A percentile compares a stretch with the other conserved stretches of the same genome.
Evolutionary conservation across 164 flowering plant species (phyloP).

Genomic region (Aristolochia californica): DNA sequence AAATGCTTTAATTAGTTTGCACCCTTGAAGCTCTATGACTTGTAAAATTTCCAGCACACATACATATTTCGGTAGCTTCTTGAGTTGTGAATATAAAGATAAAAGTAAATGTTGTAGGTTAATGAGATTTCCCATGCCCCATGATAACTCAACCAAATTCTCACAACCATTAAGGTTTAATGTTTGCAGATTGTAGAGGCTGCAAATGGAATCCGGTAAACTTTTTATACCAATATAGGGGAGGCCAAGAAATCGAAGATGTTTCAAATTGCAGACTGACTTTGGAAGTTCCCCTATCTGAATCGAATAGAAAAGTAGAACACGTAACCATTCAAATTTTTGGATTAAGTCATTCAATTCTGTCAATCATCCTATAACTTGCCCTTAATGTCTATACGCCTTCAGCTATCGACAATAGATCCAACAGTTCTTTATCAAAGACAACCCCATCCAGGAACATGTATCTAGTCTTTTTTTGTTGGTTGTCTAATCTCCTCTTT

Average conservation of each 20-base stretch:
- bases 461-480: not conserved
- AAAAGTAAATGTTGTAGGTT: conserved; percentile 1
- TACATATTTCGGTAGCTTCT: not conserved
- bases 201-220: not conserved
- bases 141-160: not conserved
- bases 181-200: not conserved
- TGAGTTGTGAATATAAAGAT: not conserved
- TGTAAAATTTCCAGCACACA: conserved; percentile 1
- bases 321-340: too few species aligned
- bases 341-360: too few species aligned
- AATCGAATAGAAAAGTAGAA: not conserved
- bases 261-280: conserved; percentile 4
- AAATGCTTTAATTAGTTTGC: not conserved
- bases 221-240: not conserved
- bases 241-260: conserved; percentile 5
- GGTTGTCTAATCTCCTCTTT: not conserved
- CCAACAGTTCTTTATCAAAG: not conserved
- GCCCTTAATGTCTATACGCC: not conserved
- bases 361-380: too few species aligned
- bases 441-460: not conserved
- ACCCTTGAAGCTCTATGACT: not conserved
- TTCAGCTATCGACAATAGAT: not conserved
- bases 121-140: not conserved
- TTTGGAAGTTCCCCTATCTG: not conserved
- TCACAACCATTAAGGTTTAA: not conserved